A percentile compares a stretch with the other conserved stretches of the same genome.
Evolutionary conservation across 306 rosid genomes (phyloP).

Genomic region (Carpinus fangiana): DNA sequence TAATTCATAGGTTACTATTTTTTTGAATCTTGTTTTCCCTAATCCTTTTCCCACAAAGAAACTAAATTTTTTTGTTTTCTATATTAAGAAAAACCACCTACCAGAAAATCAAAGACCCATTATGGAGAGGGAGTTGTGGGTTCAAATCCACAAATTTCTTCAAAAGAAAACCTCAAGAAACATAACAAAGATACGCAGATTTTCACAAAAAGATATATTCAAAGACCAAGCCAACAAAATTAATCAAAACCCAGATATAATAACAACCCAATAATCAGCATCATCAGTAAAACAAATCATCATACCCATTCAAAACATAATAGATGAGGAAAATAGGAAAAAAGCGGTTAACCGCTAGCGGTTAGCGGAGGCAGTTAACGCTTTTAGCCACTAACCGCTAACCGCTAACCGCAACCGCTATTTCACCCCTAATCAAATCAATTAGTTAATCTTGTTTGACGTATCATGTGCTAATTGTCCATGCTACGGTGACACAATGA

Average conservation of each 20-base stretch:
- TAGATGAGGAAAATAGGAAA: neutral
- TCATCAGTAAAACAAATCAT: neutral
- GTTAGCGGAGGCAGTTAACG: too few species aligned
- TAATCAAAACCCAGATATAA: neutral
- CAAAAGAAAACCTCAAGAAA: neutral
- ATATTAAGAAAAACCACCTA: neutral
- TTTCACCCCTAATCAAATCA: too few species aligned
- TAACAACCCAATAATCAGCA: neutral
- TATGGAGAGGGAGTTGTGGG: neutral
- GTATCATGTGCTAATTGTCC: too few species aligned
- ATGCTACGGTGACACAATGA: too few species aligned
- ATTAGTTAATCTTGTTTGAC: too few species aligned
- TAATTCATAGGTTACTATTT: neutral
- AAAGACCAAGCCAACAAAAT: constrained; percentile 1
- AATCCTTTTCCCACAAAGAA: neutral
- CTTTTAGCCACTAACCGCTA: too few species aligned
- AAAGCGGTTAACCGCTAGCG: too few species aligned
- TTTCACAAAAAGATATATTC: neutral
- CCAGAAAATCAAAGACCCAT: neutral
- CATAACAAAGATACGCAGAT: neutral
- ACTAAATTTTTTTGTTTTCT: neutral
- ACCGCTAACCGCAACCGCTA: too few species aligned
- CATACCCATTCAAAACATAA: neutral
- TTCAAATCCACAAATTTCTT: neutral
- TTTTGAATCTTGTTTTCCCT: too few species aligned